Conservation (phyloP, 2,329 filamentous ascomycete species). For the Biscogniauxia marginata region DNA sequence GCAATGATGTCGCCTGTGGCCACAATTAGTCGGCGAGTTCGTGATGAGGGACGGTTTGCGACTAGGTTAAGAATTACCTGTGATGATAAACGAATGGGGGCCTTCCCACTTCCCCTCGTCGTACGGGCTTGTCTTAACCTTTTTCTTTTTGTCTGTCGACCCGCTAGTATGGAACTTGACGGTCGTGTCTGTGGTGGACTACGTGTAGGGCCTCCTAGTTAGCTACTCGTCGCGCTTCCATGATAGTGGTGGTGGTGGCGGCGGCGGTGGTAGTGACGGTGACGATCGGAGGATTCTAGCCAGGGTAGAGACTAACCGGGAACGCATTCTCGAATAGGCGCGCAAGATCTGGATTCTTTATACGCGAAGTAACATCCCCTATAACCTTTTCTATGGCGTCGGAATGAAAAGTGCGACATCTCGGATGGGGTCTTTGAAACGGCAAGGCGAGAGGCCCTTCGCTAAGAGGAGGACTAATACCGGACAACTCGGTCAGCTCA, state of each 20-base stretch:
- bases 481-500: slow-evolving; percentile 13
- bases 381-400: slow-evolving; percentile 87
- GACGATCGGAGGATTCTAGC: too few species aligned
- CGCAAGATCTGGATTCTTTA: slow-evolving; percentile 84
- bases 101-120: slow-evolving; percentile 73
- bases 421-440: slow-evolving; percentile 76
- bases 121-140: slow-evolving; percentile 34
- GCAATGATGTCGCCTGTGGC: slow-evolving; percentile 71
- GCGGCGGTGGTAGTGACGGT: too few species aligned
- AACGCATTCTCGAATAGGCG: slow-evolving; percentile 94
- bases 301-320: slow-evolving; percentile 44
- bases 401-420: slow-evolving; percentile 88
- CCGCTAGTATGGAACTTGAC: slow-evolving; percentile 81
- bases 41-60: neutral
- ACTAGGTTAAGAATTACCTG: slow-evolving; percentile 45
- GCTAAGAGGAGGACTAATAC: slow-evolving; percentile 71
- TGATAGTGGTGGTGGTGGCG: too few species aligned
- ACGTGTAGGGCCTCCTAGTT: slow-evolving; percentile 9
- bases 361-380: slow-evolving; percentile 71
- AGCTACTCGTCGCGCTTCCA: slow-evolving; percentile 7
- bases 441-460: slow-evolving; percentile 76
- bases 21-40: neutral
- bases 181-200: slow-evolving; percentile 84
- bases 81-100: slow-evolving; percentile 88
- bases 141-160: slow-evolving; percentile 51